These are phyloP conservation scores for Dalbergia oliveri DNA, from an alignment of 306 rosid species.

Conservation along the genomic window DNA sequence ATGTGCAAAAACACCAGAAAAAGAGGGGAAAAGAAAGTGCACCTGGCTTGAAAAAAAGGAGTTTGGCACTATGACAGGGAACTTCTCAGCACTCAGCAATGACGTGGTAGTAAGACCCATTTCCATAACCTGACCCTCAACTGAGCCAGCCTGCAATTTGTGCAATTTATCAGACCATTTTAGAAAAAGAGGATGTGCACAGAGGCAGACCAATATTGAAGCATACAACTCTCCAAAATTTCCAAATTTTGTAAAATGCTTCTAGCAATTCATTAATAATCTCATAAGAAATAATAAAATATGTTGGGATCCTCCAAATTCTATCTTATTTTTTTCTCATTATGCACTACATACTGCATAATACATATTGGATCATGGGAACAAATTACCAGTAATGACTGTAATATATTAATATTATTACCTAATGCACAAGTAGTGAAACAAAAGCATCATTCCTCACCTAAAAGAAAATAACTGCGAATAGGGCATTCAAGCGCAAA, in stretches of 20 bases:
- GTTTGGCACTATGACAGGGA: conserved; percentile 89
- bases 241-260: conserved; percentile 16
- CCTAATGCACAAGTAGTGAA: background rate
- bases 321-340: background rate
- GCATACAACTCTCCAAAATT: conserved; percentile 24
- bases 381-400: background rate
- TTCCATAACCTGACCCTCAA: conserved; percentile 96
- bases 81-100: conserved; percentile 86
- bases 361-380: background rate
- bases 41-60: conserved; percentile 94
- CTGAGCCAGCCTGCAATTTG: conserved; percentile 79
- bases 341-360: conserved; percentile 5
- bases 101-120: conserved; percentile 92
- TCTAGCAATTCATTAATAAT: conserved; percentile 1
- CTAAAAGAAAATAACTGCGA: conserved; percentile 1
- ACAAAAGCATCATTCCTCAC: conserved; percentile 4
- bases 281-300: conserved; percentile 9
- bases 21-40: background rate
- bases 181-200: conserved; percentile 29
- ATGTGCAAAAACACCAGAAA: conserved; percentile 16
- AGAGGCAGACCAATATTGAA: conserved; percentile 8
- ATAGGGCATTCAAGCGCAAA: conserved; percentile 18
- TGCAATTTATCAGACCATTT: conserved; percentile 24
- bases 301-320: background rate
- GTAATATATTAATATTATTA: no score